phyloP scores from a whole-genome alignment of 129 eudicot genomes.

The Rutidosis leptorrhynchoides region DNA sequence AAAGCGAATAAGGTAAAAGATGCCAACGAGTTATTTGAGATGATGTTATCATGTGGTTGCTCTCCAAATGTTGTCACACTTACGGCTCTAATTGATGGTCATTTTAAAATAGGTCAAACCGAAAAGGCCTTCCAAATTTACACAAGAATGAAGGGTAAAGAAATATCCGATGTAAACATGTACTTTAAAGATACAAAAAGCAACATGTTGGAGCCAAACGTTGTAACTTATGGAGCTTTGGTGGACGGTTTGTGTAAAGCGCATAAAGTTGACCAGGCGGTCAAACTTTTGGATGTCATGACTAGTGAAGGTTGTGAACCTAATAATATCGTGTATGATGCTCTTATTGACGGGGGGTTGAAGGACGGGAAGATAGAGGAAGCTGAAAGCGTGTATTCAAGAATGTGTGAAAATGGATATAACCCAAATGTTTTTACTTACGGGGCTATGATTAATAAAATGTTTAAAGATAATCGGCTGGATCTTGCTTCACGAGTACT shows the following conservation, averaged over 20 bases:
- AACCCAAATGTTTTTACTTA: conserved; percentile 71
- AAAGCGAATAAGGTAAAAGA: conserved; percentile 54
- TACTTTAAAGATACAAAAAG: conserved; percentile 50
- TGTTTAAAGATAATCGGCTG: conserved; percentile 86
- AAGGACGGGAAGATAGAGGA: conserved; percentile 80
- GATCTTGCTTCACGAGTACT: conserved; percentile 81
- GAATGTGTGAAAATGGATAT: conserved; percentile 73
- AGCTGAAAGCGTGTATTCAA: conserved; percentile 64
- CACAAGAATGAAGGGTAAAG: conserved; percentile 65
- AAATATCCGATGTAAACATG: conserved; percentile 45
- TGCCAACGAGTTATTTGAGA: conserved; percentile 74
- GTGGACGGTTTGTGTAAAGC: conserved; percentile 93
- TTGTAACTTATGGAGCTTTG: conserved; percentile 89
- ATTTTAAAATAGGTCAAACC: conserved; percentile 69
- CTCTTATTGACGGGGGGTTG: conserved; percentile 91
- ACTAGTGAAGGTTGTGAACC: conserved; percentile 73
- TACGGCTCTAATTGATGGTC: conserved; percentile 80
- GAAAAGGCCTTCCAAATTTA: conserved; percentile 81
- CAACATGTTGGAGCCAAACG: conserved; percentile 57
- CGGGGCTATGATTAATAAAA: conserved; percentile 70
- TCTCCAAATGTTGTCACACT: conserved; percentile 79
- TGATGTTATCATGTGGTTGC: conserved; percentile 70
- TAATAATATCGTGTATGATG: conserved; percentile 79
- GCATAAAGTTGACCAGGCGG: conserved; percentile 71
- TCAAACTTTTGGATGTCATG: conserved; percentile 70